Conservation (phyloP, 495 filamentous ascomycete genomes). For the Cercophora scortea region DNA sequence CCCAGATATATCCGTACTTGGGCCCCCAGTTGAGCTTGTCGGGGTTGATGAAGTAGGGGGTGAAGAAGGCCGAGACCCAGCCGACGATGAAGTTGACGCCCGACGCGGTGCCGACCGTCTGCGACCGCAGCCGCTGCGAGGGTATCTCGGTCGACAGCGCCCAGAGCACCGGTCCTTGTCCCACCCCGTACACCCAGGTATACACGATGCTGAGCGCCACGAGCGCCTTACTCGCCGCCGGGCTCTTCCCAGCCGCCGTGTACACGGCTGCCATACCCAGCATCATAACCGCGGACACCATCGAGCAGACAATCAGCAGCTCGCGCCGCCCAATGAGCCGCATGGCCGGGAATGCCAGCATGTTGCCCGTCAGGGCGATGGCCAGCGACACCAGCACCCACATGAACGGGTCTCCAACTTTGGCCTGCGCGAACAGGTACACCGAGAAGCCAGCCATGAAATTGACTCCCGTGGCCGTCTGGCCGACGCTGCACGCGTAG, state of each 20-base stretch:
- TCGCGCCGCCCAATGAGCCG: slow-evolving; percentile 13
- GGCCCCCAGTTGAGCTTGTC: slow-evolving; percentile 41
- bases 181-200: slow-evolving; percentile 29
- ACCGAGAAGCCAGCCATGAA: slow-evolving; percentile 26
- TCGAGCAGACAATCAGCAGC: slow-evolving; percentile 11
- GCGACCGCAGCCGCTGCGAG: slow-evolving; percentile 40
- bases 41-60: slow-evolving; percentile 45
- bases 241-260: slow-evolving; percentile 2
- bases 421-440: slow-evolving; percentile 22
- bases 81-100: slow-evolving; percentile 38
- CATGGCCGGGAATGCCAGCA: slow-evolving; percentile 23
- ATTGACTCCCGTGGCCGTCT: slow-evolving; percentile 20
- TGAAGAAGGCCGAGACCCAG: slow-evolving; percentile 37
- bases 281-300: slow-evolving; percentile 17
- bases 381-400: slow-evolving; percentile 25
- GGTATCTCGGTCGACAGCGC: slow-evolving; percentile 37
- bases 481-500: slow-evolving; percentile 15
- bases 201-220: slow-evolving; percentile 18
- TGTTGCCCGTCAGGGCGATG: slow-evolving; percentile 23
- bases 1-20: slow-evolving; percentile 48
- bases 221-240: slow-evolving; percentile 14
- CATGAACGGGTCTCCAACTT: slow-evolving; percentile 20
- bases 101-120: slow-evolving; percentile 43
- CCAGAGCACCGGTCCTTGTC: slow-evolving; percentile 34
- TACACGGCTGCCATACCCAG: slow-evolving; percentile 21